phyloP scores from a whole-genome alignment of 331 rosid species.

The Acacia concinna region DNA sequence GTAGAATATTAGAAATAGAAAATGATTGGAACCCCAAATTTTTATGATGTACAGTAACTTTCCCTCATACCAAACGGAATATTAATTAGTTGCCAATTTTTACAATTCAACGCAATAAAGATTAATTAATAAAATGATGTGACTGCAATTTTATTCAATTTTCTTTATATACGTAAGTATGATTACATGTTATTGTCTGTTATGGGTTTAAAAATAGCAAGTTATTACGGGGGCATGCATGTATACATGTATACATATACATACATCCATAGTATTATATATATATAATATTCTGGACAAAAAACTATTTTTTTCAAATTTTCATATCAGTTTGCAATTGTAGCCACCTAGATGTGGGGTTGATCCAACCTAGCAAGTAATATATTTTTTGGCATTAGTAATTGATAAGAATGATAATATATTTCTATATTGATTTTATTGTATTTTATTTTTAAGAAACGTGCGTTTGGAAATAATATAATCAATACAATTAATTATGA shows the following conservation, averaged over 20 bases:
- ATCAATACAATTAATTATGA: not conserved
- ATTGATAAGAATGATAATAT: not conserved
- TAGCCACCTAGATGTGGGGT: not conserved
- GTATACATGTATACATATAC: not conserved
- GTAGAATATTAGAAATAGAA: not conserved
- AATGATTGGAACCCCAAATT: not conserved
- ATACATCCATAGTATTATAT: too few relatives aligned
- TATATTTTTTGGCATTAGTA: not conserved
- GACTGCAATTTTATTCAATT: not conserved
- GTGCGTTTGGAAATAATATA: not conserved
- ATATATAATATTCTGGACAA: not conserved
- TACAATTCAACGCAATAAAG: not conserved
- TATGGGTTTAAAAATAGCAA: not conserved
- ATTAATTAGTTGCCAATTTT: not conserved
- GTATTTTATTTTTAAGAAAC: not conserved
- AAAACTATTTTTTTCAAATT: not conserved
- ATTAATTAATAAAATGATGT: not conserved
- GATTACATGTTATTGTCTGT: not conserved
- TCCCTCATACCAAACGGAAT: not conserved
- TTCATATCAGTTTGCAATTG: not conserved
- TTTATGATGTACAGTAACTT: not conserved
- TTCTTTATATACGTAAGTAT: not conserved
- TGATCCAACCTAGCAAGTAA: not conserved
- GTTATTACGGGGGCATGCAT: not conserved
- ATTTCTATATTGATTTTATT: not conserved